Evolutionary conservation across 352 stramenopile species (phyloP), one percentile per base, ranked within the genome.

Genomic region (Globisporangium canariense): DNA sequence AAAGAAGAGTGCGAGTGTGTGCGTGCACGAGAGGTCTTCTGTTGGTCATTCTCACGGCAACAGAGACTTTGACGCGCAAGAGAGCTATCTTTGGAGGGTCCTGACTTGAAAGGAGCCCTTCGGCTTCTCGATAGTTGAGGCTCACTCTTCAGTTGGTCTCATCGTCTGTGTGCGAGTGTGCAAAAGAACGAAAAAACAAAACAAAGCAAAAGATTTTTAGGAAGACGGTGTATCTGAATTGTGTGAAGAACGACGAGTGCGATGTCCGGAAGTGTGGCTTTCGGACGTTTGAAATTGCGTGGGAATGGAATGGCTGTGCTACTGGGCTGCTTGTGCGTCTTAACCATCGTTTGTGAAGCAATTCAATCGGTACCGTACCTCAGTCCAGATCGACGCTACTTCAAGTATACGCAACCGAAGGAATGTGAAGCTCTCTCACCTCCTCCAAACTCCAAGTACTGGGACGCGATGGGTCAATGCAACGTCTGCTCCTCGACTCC

Each of bases 401-500:
- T 36, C 49, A 55, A n/a, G 49, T 25, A 16, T 8, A 63, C 60
- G 25, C 16, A 28, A 16, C 38, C 14, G 22, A 8, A 59, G 34
- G 84, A 90, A 62, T 91, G 83, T 68, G 75, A 74, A 51, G 70
- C 76, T 47, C 74, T 83, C 51, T 87, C 81, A 18, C 71, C 81
- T 41, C 70, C 76, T 5, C 56, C 65, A 2, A 81, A 86, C 56
- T 62, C 62, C 54, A 71, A 77, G 63, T 91, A 83, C 65, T 91
- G 82, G 85, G 64, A 77, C 14, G 78, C 78, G 38, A 87, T 89
- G 78, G 73, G 74, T 28, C 66, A 70, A n/a, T 98, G 92, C 74
- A 73, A 75, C 22, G 60, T 67, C 16, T 98, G 93, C 59, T 66
- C 90, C 38, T 62, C 69, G 8, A 74, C 81, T 49, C 61, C 70